Conservation (phyloP, 1,139 yeast genomes). For the Geotrichum histeridarum region DNA sequence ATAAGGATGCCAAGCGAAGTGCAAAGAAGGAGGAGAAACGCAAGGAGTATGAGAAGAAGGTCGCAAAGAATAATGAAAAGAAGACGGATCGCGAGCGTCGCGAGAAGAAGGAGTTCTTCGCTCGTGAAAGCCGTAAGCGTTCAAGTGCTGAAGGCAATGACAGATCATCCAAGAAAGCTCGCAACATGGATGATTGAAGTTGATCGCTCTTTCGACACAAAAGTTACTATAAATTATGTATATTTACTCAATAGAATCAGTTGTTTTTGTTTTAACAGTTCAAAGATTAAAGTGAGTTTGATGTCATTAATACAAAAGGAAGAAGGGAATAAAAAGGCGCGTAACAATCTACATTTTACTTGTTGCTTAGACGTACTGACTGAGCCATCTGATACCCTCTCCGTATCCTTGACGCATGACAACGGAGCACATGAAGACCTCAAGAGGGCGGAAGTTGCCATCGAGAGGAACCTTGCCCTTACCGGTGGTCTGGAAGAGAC, state of each 20-base stretch:
- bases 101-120: slow-evolving; percentile 80
- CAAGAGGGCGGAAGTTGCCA: slow-evolving; percentile 84
- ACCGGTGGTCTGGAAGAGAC: slow-evolving; percentile 85
- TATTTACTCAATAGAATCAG: not conserved
- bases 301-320: not conserved
- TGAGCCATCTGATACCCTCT: slow-evolving; percentile 93
- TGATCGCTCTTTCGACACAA: not conserved
- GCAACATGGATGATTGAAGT: slow-evolving; percentile 13
- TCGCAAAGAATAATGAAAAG: slow-evolving; percentile 67
- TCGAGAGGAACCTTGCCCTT: slow-evolving; percentile 66
- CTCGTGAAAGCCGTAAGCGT: slow-evolving; percentile 68
- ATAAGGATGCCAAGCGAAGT: slow-evolving; percentile 74
- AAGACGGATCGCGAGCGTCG: slow-evolving; percentile 73
- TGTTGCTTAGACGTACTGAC: slow-evolving; percentile 67
- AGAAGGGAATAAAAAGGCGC: not conserved
- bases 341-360: not conserved
- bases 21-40: slow-evolving; percentile 74
- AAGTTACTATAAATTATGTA: not conserved
- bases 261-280: not conserved
- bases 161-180: slow-evolving; percentile 20
- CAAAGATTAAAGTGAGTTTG: not conserved
- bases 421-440: slow-evolving; percentile 94
- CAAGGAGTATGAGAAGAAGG: slow-evolving; percentile 64
- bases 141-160: slow-evolving; percentile 29
- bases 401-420: slow-evolving; percentile 96